Evolutionary conservation across 495 filamentous ascomycete genomes (phyloP).

Genomic region (Penicillium paradoxum): DNA sequence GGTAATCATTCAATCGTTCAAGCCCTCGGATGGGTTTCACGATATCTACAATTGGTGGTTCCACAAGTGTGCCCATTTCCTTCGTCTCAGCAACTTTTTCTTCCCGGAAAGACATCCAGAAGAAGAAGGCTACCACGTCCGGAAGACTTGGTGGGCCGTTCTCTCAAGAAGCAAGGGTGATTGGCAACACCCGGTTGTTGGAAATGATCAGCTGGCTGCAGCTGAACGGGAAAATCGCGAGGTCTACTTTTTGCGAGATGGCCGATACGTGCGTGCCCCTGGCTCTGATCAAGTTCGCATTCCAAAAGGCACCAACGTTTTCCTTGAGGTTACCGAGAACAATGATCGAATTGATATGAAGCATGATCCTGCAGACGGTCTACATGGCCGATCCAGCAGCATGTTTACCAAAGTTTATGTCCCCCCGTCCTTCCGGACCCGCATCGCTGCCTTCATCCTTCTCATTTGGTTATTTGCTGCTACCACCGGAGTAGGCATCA

Average conservation of each 20-base stretch:
- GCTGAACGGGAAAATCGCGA: constrained; percentile 34
- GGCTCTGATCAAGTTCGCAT: constrained; percentile 92
- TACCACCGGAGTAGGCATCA: constrained; percentile 81
- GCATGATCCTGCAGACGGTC: constrained; percentile 53
- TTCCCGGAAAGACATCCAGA: constrained; percentile 77
- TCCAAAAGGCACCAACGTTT: constrained; percentile 74
- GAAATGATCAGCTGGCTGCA: constrained; percentile 29
- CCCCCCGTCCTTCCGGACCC: constrained; percentile 74
- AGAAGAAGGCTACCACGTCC: constrained; percentile 69
- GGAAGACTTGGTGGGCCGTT: constrained; percentile 50
- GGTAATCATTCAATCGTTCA: constrained; percentile 71
- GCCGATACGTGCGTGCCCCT: constrained; percentile 84
- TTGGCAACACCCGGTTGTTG: constrained; percentile 42
- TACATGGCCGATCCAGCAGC: constrained; percentile 59
- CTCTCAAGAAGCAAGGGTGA: constrained; percentile 47
- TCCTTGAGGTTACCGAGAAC: constrained; percentile 71
- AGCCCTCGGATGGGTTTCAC: constrained; percentile 77
- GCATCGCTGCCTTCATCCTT: constrained; percentile 80
- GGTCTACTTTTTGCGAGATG: constrained; percentile 61
- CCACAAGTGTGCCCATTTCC: constrained; percentile 69
- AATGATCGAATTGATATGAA: constrained; percentile 60
- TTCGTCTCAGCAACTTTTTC: constrained; percentile 86
- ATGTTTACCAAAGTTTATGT: constrained; percentile 83
- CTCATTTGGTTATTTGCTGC: constrained; percentile 93
- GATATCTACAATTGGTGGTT: constrained; percentile 96